Evolutionary conservation across 495 filamentous ascomycete genomes (phyloP).

Genomic region (Trichoderma gamsii): DNA sequence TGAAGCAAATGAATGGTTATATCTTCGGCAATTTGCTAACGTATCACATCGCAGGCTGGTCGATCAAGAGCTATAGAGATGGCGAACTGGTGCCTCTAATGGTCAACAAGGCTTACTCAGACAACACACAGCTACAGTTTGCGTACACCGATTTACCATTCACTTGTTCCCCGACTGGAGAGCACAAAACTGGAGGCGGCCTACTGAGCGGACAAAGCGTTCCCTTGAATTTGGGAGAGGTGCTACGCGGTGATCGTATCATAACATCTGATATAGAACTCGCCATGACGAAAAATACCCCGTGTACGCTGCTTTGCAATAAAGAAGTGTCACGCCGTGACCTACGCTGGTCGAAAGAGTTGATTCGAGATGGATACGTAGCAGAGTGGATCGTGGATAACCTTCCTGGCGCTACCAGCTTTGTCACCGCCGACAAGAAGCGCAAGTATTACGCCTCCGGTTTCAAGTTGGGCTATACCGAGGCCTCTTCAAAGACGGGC

Average conservation of each 20-base stretch:
- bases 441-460: constrained; percentile 90
- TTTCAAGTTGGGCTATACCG: constrained; percentile 86
- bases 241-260: constrained; percentile 86
- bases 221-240: constrained; percentile 86
- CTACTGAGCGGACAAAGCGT: constrained; percentile 76
- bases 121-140: constrained; percentile 87
- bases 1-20: not conserved
- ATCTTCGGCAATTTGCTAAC: constrained; percentile 13
- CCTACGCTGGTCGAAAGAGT: constrained; percentile 62
- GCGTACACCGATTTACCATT: constrained; percentile 92
- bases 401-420: constrained; percentile 85
- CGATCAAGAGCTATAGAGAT: constrained; percentile 74
- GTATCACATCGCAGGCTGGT: constrained; percentile 49
- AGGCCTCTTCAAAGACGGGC: constrained; percentile 54
- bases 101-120: constrained; percentile 95
- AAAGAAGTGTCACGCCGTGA: constrained; percentile 57
- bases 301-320: constrained; percentile 72
- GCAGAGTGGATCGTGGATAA: constrained; percentile 97
- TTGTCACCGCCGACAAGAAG: constrained; percentile 82
- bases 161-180: constrained; percentile 75
- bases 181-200: constrained; percentile 59
- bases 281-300: constrained; percentile 69
- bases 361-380: constrained; percentile 80
- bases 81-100: constrained; percentile 76
- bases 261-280: constrained; percentile 84